phyloP scores from a whole-genome alignment of 768 basidiomycete genomes.

The Mycena capillaripes region DNA sequence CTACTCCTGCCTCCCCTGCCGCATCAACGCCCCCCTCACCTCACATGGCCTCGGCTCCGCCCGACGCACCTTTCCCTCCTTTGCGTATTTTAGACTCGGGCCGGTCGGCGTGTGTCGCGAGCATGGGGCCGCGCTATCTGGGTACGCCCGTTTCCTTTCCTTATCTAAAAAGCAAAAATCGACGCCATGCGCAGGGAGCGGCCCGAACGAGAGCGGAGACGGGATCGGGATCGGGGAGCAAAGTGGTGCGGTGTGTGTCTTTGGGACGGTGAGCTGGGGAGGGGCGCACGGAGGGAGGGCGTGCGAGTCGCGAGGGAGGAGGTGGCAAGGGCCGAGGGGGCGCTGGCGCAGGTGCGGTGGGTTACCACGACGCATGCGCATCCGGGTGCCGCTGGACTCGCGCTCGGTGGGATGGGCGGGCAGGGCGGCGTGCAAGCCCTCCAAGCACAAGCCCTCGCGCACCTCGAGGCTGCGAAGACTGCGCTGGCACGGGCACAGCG shows the following conservation, averaged over 20 bases:
- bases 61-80: slow-evolving; percentile 63
- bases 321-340: slow-evolving; percentile 5
- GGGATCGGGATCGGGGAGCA: slow-evolving; percentile 40
- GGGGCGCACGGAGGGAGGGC: slow-evolving; percentile 35
- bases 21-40: slow-evolving; percentile 71
- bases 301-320: slow-evolving; percentile 11
- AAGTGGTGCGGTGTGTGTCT: slow-evolving; percentile 78
- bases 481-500: too few relatives aligned
- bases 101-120: slow-evolving; percentile 60
- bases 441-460: too few relatives aligned
- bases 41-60: slow-evolving; percentile 64
- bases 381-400: too few relatives aligned
- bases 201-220: slow-evolving; percentile 33
- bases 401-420: neutral
- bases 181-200: too few relatives aligned
- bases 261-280: slow-evolving; percentile 67
- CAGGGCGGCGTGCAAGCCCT: neutral
- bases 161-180: too few relatives aligned
- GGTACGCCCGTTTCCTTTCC: too few relatives aligned
- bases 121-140: slow-evolving; percentile 59
- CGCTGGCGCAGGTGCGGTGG: neutral
- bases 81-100: slow-evolving; percentile 45
- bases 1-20: slow-evolving; percentile 75
- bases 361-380: too few relatives aligned
- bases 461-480: too few relatives aligned